phyloP scores from a whole-genome alignment of 176 grass and related monocot species.

The Elaeis guineensis region DNA sequence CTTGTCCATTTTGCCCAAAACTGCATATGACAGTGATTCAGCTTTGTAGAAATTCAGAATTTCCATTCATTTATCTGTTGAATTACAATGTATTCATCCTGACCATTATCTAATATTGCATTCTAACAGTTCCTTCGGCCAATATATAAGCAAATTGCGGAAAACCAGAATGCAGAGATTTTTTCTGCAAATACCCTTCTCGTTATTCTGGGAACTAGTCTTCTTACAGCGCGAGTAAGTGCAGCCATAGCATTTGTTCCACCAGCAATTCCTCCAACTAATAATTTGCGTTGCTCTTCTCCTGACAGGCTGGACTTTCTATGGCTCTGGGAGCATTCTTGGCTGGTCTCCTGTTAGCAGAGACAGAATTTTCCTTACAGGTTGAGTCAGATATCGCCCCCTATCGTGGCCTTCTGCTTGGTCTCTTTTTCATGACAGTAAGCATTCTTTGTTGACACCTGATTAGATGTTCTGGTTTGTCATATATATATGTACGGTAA shows the following conservation, averaged over 20 bases:
- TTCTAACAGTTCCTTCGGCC: slow-evolving; percentile 72
- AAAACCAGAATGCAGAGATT: slow-evolving; percentile 97
- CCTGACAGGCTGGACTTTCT: slow-evolving; percentile 77
- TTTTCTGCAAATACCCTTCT: slow-evolving; percentile 99
- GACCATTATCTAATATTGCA: background rate
- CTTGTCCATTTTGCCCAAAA: too few relatives aligned
- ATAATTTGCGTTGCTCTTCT: slow-evolving; percentile 16
- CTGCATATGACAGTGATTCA: too few relatives aligned
- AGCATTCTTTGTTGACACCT: slow-evolving; percentile 13
- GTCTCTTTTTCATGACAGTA: slow-evolving; percentile 99
- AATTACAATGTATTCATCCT: background rate
- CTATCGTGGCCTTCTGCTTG: slow-evolving; percentile 91
- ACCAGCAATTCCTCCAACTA: slow-evolving; percentile 9
- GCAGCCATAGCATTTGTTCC: background rate
- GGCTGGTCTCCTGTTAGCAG: slow-evolving; percentile 92
- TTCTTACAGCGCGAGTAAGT: slow-evolving; percentile 89
- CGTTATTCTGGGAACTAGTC: slow-evolving; percentile 97
- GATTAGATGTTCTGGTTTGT: too few relatives aligned
- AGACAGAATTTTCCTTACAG: slow-evolving; percentile 99
- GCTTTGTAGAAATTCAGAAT: too few relatives aligned
- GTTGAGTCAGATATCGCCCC: slow-evolving; percentile 99
- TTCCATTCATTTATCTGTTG: too few relatives aligned
- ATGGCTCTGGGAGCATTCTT: slow-evolving; percentile 99
- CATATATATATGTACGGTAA: too few relatives aligned
- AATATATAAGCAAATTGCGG: slow-evolving; percentile 97